A percentile compares a stretch with the other conserved stretches of the same genome.
phyloP scores from a whole-genome alignment of 768 basidiomycete species.

The Dioszegia crocea region DNA sequence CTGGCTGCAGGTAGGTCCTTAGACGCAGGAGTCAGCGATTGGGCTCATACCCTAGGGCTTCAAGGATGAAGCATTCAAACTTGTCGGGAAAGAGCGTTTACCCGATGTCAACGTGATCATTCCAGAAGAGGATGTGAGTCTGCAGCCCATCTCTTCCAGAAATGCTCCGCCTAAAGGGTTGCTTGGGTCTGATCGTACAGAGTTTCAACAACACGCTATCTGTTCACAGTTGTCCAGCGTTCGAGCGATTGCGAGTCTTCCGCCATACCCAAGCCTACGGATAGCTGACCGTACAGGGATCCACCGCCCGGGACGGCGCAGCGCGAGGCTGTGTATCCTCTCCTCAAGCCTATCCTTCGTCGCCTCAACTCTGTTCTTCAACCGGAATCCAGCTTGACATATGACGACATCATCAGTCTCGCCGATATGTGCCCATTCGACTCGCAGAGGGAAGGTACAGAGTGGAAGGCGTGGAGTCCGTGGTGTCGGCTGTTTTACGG shows the following conservation, averaged over 20 bases:
- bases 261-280: not conserved
- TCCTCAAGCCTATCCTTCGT: conserved; percentile 16
- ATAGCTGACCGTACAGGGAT: conserved; percentile 3
- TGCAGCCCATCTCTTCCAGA: not conserved
- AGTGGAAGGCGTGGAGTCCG: conserved; percentile 55
- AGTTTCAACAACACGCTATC: conserved; percentile 40
- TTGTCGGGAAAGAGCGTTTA: conserved; percentile 6
- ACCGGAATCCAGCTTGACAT: conserved; percentile 50
- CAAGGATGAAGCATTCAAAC: conserved; percentile 24
- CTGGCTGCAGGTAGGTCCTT: conserved; percentile 37
- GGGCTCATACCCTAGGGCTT: conserved; percentile 22
- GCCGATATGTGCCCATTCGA: conserved; percentile 78
- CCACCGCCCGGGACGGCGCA: conserved; percentile 21
- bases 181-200: conserved; percentile 7
- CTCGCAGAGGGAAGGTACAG: conserved; percentile 54
- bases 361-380: conserved; percentile 28
- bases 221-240: conserved; percentile 41
- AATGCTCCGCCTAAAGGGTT: too few relatives aligned
- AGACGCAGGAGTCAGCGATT: too few relatives aligned
- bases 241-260: conserved; percentile 14
- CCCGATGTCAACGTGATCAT: conserved; percentile 30
- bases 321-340: conserved; percentile 8
- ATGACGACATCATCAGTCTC: conserved; percentile 59
- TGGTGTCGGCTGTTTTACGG: conserved; percentile 70
- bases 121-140: conserved; percentile 29